Conservation (phyloP, 441 rosid genomes). For the Daphne laureola region DNA sequence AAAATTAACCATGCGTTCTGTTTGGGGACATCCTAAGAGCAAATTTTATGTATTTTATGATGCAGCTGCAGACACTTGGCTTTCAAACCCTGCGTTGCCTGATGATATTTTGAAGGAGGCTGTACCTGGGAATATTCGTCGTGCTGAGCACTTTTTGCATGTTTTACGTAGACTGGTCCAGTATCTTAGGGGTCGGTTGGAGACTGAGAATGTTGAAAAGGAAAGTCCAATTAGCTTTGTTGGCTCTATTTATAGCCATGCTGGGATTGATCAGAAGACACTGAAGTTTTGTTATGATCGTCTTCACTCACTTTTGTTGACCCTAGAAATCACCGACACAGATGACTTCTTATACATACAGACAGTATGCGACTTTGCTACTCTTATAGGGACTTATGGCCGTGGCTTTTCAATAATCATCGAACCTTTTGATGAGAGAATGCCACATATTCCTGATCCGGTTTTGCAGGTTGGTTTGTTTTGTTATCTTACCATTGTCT, state of each 20-base stretch:
- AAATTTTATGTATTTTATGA: constrained; percentile 5
- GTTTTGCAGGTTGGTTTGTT: constrained; percentile 64
- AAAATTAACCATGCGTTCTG: constrained; percentile 4
- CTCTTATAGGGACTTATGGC: constrained; percentile 84
- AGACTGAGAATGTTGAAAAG: constrained; percentile 82
- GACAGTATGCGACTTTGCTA: constrained; percentile 92
- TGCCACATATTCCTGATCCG: constrained; percentile 96
- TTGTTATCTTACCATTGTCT: constrained; percentile 6
- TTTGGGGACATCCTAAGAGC: constrained; percentile 6
- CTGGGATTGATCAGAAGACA: constrained; percentile 91
- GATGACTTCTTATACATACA: constrained; percentile 91
- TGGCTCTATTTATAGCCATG: constrained; percentile 53
- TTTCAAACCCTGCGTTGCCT: constrained; percentile 95
- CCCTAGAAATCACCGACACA: constrained; percentile 88
- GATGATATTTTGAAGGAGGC: constrained; percentile 91
- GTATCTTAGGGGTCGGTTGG: constrained; percentile 64
- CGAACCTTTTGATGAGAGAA: constrained; percentile 93
- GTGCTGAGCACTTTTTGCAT: constrained; percentile 90
- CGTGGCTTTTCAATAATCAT: constrained; percentile 89
- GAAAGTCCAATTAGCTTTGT: constrained; percentile 87
- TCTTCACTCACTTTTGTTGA: constrained; percentile 86
- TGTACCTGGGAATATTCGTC: constrained; percentile 94
- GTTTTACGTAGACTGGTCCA: constrained; percentile 85
- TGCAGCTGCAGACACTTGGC: constrained; percentile 79
- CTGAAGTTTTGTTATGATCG: constrained; percentile 92